Evolutionary conservation across 1,139 yeast genomes (phyloP).

Genomic region (Yamadazyma diospyri): DNA sequence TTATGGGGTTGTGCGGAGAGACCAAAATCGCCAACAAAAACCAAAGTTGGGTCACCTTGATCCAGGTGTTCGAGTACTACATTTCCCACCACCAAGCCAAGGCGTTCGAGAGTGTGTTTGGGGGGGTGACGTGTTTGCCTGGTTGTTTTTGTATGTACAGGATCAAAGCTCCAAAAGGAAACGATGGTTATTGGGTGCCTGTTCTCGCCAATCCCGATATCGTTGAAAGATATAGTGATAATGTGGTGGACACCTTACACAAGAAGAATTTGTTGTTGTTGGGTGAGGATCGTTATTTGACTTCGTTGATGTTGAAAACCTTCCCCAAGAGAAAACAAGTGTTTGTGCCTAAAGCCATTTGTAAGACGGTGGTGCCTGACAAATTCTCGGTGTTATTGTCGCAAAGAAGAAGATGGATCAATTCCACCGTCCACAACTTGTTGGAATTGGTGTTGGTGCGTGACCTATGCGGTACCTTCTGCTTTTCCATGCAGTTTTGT

Average conservation of each 20-base stretch:
- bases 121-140: constrained; percentile 96
- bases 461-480: constrained; percentile 94
- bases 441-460: constrained; percentile 86
- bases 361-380: constrained; percentile 91
- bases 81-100: constrained; percentile 96
- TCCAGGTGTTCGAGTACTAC: constrained; percentile 94
- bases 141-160: constrained; percentile 97
- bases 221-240: constrained; percentile 91
- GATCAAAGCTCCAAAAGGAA: constrained; percentile 88
- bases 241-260: constrained; percentile 83
- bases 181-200: constrained; percentile 94
- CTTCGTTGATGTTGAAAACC: constrained; percentile 86
- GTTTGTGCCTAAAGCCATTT: constrained; percentile 94
- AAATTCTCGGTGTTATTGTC: constrained; percentile 77
- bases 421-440: constrained; percentile 92
- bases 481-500: constrained; percentile 96
- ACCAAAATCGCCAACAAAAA: constrained; percentile 89
- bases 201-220: constrained; percentile 94
- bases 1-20: constrained; percentile 98
- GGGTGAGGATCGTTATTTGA: constrained; percentile 90
- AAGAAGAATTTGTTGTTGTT: constrained; percentile 81
- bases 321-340: constrained; percentile 91
- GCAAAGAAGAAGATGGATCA: constrained; percentile 98
- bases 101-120: constrained; percentile 94
- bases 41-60: constrained; percentile 88